Conservation (phyloP, 2,329 filamentous ascomycete species). For the Fusarium sp. region DNA sequence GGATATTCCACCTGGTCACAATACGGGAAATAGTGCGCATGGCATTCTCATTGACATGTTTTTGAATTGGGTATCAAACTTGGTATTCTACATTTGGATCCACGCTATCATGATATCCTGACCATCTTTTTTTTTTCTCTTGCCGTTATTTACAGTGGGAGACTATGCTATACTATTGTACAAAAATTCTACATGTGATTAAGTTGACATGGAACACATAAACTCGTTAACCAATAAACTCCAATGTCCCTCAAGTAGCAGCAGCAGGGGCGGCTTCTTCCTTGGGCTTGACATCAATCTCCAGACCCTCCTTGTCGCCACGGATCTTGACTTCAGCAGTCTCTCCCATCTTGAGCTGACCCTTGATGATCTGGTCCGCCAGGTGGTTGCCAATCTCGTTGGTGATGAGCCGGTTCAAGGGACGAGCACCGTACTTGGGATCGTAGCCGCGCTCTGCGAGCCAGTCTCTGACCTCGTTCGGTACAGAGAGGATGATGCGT, state of each 20-base stretch:
- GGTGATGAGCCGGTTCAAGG: slow-evolving; percentile 89
- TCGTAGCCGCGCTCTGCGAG: slow-evolving; percentile 91
- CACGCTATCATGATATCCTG: slow-evolving; percentile 7
- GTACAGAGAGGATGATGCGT: slow-evolving; percentile 80
- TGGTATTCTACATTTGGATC: slow-evolving; percentile 17
- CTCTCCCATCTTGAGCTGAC: slow-evolving; percentile 81
- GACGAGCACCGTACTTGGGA: slow-evolving; percentile 89
- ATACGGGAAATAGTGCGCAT: not conserved
- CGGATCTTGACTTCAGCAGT: slow-evolving; percentile 77
- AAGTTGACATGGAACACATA: slow-evolving; percentile 38
- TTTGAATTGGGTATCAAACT: slow-evolving; percentile 17
- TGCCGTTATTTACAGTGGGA: slow-evolving; percentile 6
- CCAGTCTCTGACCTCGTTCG: slow-evolving; percentile 82
- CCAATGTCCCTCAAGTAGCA: not conserved
- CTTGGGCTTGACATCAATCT: slow-evolving; percentile 54
- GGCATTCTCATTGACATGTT: not conserved
- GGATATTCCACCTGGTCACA: not conserved
- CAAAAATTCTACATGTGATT: not conserved
- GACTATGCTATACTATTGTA: slow-evolving; percentile 14
- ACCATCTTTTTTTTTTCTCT: not conserved
- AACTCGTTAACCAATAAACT: slow-evolving; percentile 31
- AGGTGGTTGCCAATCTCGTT: slow-evolving; percentile 90
- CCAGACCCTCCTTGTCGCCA: slow-evolving; percentile 68
- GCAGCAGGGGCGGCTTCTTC: not conserved
- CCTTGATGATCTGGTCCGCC: slow-evolving; percentile 92